These are phyloP conservation scores for Cutaneotrichosporon arboriforme DNA, from an alignment of 1,284 basidiomycete species.

Conservation along the genomic window DNA sequence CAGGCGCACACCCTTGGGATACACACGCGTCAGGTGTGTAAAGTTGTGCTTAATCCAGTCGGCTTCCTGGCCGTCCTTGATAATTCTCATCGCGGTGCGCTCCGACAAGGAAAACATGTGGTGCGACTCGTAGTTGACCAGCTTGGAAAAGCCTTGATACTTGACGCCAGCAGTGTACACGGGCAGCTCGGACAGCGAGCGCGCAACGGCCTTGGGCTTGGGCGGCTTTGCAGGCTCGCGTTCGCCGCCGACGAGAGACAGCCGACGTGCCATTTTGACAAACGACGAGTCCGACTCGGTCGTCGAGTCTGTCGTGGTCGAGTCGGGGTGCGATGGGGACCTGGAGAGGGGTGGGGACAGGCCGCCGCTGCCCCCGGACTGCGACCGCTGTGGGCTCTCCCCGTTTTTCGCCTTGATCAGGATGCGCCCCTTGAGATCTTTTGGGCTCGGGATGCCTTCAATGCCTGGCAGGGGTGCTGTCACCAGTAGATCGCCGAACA, in stretches of 20 bases:
- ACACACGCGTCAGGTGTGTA: constrained; percentile 78
- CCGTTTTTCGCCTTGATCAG: constrained; percentile 67
- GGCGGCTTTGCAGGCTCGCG: background rate
- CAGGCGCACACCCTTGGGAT: constrained; percentile 78
- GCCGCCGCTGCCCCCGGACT: constrained; percentile 6
- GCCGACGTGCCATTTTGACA: constrained; percentile 28
- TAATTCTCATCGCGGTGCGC: constrained; percentile 57
- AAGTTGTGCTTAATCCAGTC: constrained; percentile 87
- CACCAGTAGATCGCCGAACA: constrained; percentile 72
- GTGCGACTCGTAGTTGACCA: constrained; percentile 76
- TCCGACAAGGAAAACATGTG: constrained; percentile 95
- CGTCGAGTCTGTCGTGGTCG: constrained; percentile 29
- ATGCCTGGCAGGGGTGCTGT: constrained; percentile 53
- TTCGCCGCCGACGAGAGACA: constrained; percentile 19
- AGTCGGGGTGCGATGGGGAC: constrained; percentile 5
- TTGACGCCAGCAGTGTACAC: constrained; percentile 96
- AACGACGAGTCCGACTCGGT: constrained; percentile 44
- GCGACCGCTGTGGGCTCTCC: background rate
- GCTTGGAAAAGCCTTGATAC: constrained; percentile 85
- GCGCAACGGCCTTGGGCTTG: constrained; percentile 57
- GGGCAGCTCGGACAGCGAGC: constrained; percentile 66
- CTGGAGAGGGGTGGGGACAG: constrained; percentile 1
- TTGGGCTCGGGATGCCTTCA: constrained; percentile 72
- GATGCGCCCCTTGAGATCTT: constrained; percentile 72
- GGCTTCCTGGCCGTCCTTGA: constrained; percentile 51